These are phyloP conservation scores for Fusarium albidum DNA, from an alignment of 2,329 filamentous ascomycete species.

Conservation along the genomic window DNA sequence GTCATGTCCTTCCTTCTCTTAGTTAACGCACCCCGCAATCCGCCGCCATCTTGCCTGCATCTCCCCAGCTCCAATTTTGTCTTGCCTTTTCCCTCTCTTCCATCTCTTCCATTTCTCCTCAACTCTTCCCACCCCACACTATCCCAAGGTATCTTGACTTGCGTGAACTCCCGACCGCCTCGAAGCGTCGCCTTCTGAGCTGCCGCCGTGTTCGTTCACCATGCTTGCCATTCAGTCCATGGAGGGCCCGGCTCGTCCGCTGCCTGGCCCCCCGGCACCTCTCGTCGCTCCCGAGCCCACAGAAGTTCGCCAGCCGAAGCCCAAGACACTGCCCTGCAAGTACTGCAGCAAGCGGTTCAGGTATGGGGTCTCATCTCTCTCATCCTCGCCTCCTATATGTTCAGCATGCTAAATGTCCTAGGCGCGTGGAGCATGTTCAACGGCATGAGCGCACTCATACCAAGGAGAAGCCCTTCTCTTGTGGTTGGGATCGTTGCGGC, in stretches of 20 bases:
- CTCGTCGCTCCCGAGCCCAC: slow-evolving; percentile 53
- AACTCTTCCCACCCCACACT: slow-evolving; percentile 32
- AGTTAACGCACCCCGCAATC: slow-evolving; percentile 43
- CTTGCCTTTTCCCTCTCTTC: slow-evolving; percentile 33
- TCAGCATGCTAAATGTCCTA: slow-evolving; percentile 43
- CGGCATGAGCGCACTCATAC: slow-evolving; percentile 71
- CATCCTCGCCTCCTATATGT: background rate
- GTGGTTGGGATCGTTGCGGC: slow-evolving; percentile 66
- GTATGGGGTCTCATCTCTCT: slow-evolving; percentile 45
- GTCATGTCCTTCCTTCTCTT: slow-evolving; percentile 35
- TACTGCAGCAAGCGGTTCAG: slow-evolving; percentile 71
- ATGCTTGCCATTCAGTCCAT: slow-evolving; percentile 65
- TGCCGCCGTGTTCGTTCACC: slow-evolving; percentile 39
- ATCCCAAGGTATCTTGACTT: slow-evolving; percentile 18
- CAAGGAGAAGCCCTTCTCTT: slow-evolving; percentile 71
- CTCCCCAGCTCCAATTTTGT: slow-evolving; percentile 41
- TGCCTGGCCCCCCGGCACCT: slow-evolving; percentile 36
- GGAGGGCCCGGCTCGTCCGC: slow-evolving; percentile 52
- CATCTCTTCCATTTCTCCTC: slow-evolving; percentile 23
- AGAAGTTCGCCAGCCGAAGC: slow-evolving; percentile 65
- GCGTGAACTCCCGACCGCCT: slow-evolving; percentile 15
- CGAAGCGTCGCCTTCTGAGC: slow-evolving; percentile 27
- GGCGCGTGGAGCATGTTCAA: slow-evolving; percentile 71
- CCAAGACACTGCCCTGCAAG: slow-evolving; percentile 69
- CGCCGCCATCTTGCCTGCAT: slow-evolving; percentile 37